These are phyloP conservation scores for Fragaria nilgerrensis DNA, from an alignment of 306 rosid species.

Conservation along the genomic window DNA sequence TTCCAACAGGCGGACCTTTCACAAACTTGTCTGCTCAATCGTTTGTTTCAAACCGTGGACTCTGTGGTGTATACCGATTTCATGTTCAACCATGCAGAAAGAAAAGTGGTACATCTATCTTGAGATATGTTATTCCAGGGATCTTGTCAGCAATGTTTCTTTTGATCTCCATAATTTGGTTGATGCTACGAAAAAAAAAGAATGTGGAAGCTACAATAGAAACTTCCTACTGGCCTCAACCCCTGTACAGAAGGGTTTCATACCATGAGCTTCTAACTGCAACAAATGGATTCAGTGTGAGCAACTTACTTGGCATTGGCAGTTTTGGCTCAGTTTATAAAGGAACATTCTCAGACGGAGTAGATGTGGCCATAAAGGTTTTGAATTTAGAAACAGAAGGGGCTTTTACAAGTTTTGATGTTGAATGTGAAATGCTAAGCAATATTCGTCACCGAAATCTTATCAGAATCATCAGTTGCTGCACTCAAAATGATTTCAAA, in stretches of 20 bases:
- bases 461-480: constrained; percentile 21
- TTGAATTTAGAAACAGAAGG: no score
- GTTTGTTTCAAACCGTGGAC: constrained; percentile 22
- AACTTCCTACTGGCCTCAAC: background rate
- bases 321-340: background rate
- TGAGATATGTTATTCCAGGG: constrained; percentile 6
- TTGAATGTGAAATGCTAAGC: no score
- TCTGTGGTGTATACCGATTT: constrained; percentile 22
- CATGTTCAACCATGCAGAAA: constrained; percentile 18
- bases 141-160: background rate
- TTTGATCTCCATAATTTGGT: background rate
- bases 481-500: background rate
- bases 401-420: no score
- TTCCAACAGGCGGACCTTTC: constrained; percentile 27
- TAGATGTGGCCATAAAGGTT: no score
- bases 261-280: constrained; percentile 20
- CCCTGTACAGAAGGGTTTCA: constrained; percentile 17
- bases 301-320: constrained; percentile 16
- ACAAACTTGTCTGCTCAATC: constrained; percentile 17
- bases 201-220: background rate
- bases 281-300: constrained; percentile 13
- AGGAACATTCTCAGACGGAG: no score
- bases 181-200: background rate
- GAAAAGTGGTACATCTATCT: background rate
- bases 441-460: constrained; percentile 12